A percentile compares a stretch with the other conserved stretches of the same genome.
These are phyloP conservation scores for Cicer arietinum DNA, from an alignment of 306 rosid species.

Conservation along the genomic window DNA sequence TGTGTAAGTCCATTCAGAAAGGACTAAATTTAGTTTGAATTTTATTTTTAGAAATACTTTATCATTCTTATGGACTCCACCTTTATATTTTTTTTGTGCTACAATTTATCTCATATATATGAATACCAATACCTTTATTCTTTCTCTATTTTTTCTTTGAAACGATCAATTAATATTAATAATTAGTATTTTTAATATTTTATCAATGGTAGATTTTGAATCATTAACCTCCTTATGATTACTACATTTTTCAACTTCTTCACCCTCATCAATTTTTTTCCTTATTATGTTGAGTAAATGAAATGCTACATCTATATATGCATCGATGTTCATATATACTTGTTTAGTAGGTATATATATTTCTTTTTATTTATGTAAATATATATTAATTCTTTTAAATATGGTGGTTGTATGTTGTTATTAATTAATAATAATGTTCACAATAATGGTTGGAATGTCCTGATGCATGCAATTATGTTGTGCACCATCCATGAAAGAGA, in stretches of 20 bases:
- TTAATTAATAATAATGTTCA: slow-evolving; percentile 31
- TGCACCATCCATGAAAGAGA: slow-evolving; percentile 42
- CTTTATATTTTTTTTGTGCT: not conserved
- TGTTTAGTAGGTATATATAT: slow-evolving; percentile 3
- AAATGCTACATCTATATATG: slow-evolving; percentile 25
- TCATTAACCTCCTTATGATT: no score
- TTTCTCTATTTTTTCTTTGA: not conserved
- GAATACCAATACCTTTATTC: slow-evolving; percentile 4
- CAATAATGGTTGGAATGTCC: slow-evolving; percentile 39
- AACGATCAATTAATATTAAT: no score
- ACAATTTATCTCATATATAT: not conserved
- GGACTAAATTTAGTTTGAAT: no score
- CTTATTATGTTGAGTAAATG: slow-evolving; percentile 6
- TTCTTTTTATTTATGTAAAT: not conserved
- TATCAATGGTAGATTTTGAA: no score
- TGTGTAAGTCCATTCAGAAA: not conserved
- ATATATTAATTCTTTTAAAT: not conserved
- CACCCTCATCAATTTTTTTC: not conserved
- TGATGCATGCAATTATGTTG: slow-evolving; percentile 34
- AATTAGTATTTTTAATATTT: no score
- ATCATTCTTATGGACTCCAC: not conserved
- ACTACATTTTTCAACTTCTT: no score
- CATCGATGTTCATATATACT: not conserved
- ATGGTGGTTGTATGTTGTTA: slow-evolving; percentile 35
- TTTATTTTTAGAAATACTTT: no score